Percentiles rank a stretch among this genome's conserved stretches.
Evolutionary conservation across 2,329 filamentous ascomycete species (phyloP).

Genomic region (Stagonosporopsis rhizophila): DNA sequence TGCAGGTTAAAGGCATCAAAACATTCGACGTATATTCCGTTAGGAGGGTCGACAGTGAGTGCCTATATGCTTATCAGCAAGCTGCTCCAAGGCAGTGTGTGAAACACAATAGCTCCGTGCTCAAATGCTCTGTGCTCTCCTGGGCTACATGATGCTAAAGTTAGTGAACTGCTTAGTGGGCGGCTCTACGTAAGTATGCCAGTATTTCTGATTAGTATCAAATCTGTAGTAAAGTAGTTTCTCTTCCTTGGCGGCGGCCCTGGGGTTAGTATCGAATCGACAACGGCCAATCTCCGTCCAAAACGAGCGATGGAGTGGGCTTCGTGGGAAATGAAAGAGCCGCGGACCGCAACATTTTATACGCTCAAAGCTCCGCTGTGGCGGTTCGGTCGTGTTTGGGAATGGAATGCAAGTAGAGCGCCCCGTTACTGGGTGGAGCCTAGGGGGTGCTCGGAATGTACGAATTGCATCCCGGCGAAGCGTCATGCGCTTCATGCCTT

Average conservation of each 20-base stretch:
- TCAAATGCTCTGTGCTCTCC: slow-evolving; percentile 16
- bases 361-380: not conserved
- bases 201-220: not conserved
- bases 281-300: not conserved
- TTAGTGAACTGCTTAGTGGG: not conserved
- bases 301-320: slow-evolving; percentile 2
- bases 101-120: slow-evolving; percentile 7
- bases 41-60: not conserved
- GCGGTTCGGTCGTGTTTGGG: not conserved
- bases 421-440: slow-evolving; percentile 1
- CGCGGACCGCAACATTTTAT: slow-evolving; percentile 4
- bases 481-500: not conserved
- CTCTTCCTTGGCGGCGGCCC: too few species aligned
- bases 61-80: slow-evolving; percentile 19
- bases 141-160: not conserved
- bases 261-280: not conserved
- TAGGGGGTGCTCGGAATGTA: slow-evolving; percentile 11
- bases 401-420: slow-evolving; percentile 7
- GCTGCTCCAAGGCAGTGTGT: slow-evolving; percentile 9
- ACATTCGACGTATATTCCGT: not conserved
- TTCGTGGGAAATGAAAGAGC: not conserved
- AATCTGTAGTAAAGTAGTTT: not conserved
- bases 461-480: not conserved
- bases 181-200: too few species aligned
- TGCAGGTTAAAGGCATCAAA: rapidly evolving